A percentile compares a stretch with the other conserved stretches of the same genome.
These are phyloP conservation scores for Austroboletus olivaceoglutinosus DNA, from an alignment of 1,284 basidiomycete genomes.

Conservation along the genomic window DNA sequence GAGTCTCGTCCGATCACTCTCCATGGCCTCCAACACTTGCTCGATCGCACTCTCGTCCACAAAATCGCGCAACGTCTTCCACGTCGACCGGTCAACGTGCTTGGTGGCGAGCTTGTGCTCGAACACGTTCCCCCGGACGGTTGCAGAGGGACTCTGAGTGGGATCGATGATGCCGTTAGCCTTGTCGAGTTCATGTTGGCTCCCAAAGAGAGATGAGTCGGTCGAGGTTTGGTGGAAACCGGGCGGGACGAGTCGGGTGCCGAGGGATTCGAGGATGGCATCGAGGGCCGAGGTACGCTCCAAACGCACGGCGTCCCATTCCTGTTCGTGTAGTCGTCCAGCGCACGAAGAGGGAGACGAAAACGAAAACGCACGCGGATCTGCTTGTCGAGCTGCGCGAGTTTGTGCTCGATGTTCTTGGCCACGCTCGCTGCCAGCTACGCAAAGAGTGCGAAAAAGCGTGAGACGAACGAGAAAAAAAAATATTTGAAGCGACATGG, in stretches of 20 bases:
- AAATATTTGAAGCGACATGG: not conserved
- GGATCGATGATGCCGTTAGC: slow-evolving; percentile 30
- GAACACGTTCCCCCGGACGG: slow-evolving; percentile 37
- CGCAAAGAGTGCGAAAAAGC: not conserved
- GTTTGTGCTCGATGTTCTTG: slow-evolving; percentile 69
- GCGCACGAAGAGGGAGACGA: slow-evolving; percentile 29
- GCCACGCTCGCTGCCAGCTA: slow-evolving; percentile 71
- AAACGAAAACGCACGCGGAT: slow-evolving; percentile 49
- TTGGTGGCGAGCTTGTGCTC: slow-evolving; percentile 31
- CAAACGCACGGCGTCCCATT: slow-evolving; percentile 63
- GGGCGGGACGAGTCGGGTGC: slow-evolving; percentile 67
- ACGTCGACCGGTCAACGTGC: slow-evolving; percentile 50
- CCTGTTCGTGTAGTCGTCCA: slow-evolving; percentile 48
- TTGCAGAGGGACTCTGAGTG: slow-evolving; percentile 46
- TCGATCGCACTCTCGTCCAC: slow-evolving; percentile 78
- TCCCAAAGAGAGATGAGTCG: slow-evolving; percentile 72
- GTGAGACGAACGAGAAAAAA: not conserved
- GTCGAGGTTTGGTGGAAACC: slow-evolving; percentile 66
- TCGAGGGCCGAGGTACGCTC: slow-evolving; percentile 64
- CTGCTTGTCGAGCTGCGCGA: slow-evolving; percentile 53
- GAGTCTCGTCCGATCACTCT: slow-evolving; percentile 59
- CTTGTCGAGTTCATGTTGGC: slow-evolving; percentile 58
- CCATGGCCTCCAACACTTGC: slow-evolving; percentile 66
- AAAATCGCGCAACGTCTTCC: slow-evolving; percentile 81
- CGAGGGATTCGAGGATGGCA: slow-evolving; percentile 64